Conservation (phyloP, 2,329 filamentous ascomycete genomes). For the Dactylellina cionopaga region DNA sequence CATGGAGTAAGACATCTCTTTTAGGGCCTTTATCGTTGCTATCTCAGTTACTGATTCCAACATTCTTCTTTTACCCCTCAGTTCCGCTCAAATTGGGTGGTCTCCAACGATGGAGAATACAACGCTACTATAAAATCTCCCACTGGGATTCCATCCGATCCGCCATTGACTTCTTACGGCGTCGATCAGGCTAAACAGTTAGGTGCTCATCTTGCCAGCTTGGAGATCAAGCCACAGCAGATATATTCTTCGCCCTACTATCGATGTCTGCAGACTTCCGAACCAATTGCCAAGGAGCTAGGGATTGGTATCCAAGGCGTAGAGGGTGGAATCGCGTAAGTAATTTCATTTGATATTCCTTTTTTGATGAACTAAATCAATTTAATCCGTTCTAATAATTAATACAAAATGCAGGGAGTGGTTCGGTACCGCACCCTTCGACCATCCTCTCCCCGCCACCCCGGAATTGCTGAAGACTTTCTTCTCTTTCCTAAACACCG, state of each 20-base stretch:
- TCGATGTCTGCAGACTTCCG: constrained; percentile 84
- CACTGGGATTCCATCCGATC: constrained; percentile 87
- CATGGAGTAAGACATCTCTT: constrained; percentile 71
- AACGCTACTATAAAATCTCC: constrained; percentile 77
- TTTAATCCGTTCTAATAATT: background rate
- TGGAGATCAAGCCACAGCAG: constrained; percentile 75
- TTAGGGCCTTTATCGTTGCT: constrained; percentile 30
- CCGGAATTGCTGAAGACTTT: constrained; percentile 71
- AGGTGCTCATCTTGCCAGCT: constrained; percentile 67
- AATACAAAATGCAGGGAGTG: constrained; percentile 73
- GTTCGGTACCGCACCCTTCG: constrained; percentile 86
- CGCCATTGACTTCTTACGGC: constrained; percentile 85
- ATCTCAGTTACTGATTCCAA: constrained; percentile 24
- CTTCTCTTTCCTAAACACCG: constrained; percentile 70
- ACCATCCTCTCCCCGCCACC: constrained; percentile 81
- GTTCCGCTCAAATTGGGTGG: constrained; percentile 91
- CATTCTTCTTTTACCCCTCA: constrained; percentile 60
- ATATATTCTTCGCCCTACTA: constrained; percentile 90
- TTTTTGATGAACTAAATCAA: background rate
- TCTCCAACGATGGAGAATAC: constrained; percentile 85
- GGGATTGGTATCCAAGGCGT: constrained; percentile 51
- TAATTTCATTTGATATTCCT: background rate
- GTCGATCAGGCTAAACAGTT: constrained; percentile 84
- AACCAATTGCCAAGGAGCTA: constrained; percentile 71
- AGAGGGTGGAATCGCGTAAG: constrained; percentile 59